A percentile compares a stretch with the other conserved stretches of the same genome.
These are phyloP conservation scores for Pichia phayaonensis DNA, from an alignment of 805 yeast genomes.

Conservation along the genomic window DNA sequence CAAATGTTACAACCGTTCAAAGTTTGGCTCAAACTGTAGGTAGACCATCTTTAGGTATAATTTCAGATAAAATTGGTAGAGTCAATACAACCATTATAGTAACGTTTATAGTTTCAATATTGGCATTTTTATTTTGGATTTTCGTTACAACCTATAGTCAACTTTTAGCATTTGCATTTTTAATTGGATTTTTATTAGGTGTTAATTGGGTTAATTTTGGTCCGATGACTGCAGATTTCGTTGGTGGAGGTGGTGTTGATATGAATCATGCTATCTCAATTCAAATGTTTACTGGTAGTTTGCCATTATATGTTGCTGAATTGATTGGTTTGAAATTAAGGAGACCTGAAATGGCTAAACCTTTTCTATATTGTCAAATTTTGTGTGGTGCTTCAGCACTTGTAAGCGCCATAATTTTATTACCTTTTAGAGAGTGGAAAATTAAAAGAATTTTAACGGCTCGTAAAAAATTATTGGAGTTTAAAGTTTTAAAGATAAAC, in stretches of 20 bases:
- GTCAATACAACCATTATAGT: slow-evolving; percentile 35
- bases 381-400: slow-evolving; percentile 46
- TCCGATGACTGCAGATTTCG: slow-evolving; percentile 30
- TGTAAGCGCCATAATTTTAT: slow-evolving; percentile 33
- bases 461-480: slow-evolving; percentile 11
- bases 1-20: slow-evolving; percentile 38
- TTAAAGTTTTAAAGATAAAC: neutral
- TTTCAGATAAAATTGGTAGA: slow-evolving; percentile 42
- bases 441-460: slow-evolving; percentile 35
- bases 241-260: slow-evolving; percentile 26
- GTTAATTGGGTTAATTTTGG: slow-evolving; percentile 34
- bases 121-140: slow-evolving; percentile 44
- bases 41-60: slow-evolving; percentile 40
- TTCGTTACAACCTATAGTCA: slow-evolving; percentile 35
- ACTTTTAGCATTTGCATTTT: slow-evolving; percentile 35
- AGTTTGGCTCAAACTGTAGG: slow-evolving; percentile 44
- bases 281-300: slow-evolving; percentile 22
- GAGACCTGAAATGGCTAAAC: slow-evolving; percentile 26
- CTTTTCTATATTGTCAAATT: slow-evolving; percentile 54
- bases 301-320: slow-evolving; percentile 28
- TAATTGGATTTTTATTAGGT: slow-evolving; percentile 41
- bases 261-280: slow-evolving; percentile 25
- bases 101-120: slow-evolving; percentile 29
- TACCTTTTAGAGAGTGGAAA: slow-evolving; percentile 49
- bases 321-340: slow-evolving; percentile 25